Base-by-base conservation (phyloP, 2,329 filamentous ascomycete species). In the Nemania bipapillata region DNA sequence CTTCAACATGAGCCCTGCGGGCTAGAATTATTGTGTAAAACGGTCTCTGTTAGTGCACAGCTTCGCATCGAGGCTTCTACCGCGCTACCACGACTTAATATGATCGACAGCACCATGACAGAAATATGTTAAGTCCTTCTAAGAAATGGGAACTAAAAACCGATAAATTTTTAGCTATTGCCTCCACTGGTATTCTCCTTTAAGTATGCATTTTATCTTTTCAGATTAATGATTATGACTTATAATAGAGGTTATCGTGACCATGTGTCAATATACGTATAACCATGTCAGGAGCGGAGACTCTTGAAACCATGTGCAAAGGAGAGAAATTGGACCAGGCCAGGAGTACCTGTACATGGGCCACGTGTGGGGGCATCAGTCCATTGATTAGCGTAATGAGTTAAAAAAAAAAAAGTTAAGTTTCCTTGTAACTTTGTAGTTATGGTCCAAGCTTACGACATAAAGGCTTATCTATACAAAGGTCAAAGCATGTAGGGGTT, bases 281-380 rank as follows among this genome's bases (percentile, higher is more conserved):
- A 20, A 49, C 57, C 56, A 55, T 65, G 61, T 65, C 37, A 61
- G 56, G 52, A 61, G 26, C 59, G 55, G 55, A 60, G 60, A 63
- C 32, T 56, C 49, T 45, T 32, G 40, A 60, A 54, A 63, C 50
- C 50, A 50, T 52, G 45, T 35, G 50, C 59, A 55, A 50, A 68
- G 37, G 49, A 68, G 35, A 35, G 56, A 56, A 20, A 42, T 53
- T 24, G 52, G 47, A 54, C 47, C 7, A n/a, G n/a, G n/a, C n/a
- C n/a, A n/a, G 45, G n/a, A 54, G 30, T 40, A n/a, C 24, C 28
- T 50, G 47, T 28, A 50, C 53, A 53, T 35, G 35, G 37, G 42
- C 35, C 35, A 20, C 54, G 45, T 63, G 55, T 61, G 32, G 65
- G 32, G 59, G 50, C 26, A 63, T 63, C 12, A 26, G 24, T 53